Evolutionary conservation across 108 stramenopile genomes (phyloP), one percentile per base, ranked within the genome.

Genomic region (Nitzschia palea): DNA sequence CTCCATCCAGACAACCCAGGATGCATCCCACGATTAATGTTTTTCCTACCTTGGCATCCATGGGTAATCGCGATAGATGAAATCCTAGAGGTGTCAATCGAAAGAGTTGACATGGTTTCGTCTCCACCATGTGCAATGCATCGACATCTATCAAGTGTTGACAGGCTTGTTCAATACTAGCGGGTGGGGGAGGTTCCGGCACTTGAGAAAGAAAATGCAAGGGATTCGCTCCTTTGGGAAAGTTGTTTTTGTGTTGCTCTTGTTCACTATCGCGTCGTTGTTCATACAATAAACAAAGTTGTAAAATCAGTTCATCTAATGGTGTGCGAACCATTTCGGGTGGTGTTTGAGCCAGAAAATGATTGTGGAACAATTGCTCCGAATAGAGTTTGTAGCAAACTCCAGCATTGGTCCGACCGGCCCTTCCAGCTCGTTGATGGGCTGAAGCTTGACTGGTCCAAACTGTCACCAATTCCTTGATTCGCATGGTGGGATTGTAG

Each of bases 331-430:
- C 77, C 33, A 99, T 70, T 73, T 99, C 98, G 4, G 98, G 94
- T 22, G 84, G 65, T 64, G 55, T 85, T 54, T 65, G 64, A 33
- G 58, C 68, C 47, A 78, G 82, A 87, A 83, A 90, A 45, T 67
- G 63, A 55, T 52, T 44, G 23, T 68, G 48, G 37, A 70, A 84
- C 27, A 84, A 93, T 44, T 66, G 26, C 1, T 80, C 76, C 4
- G 90, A 90, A 72, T 85, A 84, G 14, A 99, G 74, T 70, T 91
- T 92, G 34, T 81, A 65, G 36, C 95, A 97, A 27, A 92, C 64
- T 27, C 98, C 99, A 2, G 88, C 70, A 28, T 83, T 86, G 17
- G 96, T 91, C 20, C 99, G 78, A 1, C 97, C 99, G 0, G 99
- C 97, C 23, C 99, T 53, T 44, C 99, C 97, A 18, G 85, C 74